phyloP scores from a whole-genome alignment of 1,139 yeast genomes.

The Pichia inconspicua region DNA sequence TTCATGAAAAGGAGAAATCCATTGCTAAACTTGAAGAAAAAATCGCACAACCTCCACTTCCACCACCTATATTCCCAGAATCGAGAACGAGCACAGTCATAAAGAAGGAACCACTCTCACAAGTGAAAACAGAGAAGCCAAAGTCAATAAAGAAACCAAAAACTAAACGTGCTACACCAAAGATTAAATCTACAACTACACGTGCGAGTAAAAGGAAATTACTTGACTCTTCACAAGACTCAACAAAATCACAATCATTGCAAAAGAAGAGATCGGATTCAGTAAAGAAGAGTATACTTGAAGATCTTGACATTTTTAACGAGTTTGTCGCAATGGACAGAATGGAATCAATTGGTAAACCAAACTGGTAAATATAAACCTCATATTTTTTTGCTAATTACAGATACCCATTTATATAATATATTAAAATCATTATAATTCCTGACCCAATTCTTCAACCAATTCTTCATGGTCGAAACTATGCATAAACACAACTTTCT shows the following conservation, averaged over 20 bases:
- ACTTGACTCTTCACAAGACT: constrained; percentile 5
- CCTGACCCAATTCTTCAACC: constrained; percentile 35
- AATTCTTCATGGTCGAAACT: constrained; percentile 54
- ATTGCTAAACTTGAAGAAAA: background rate
- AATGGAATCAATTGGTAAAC: constrained; percentile 8
- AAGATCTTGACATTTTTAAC: constrained; percentile 10
- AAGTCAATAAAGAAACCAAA: background rate
- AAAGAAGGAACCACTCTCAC: background rate
- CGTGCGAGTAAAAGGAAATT: constrained; percentile 5
- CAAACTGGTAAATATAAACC: constrained; percentile 2
- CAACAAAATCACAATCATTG: background rate
- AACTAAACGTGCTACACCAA: background rate
- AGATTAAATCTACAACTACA: background rate
- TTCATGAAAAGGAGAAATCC: background rate
- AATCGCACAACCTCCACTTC: background rate
- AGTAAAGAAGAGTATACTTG: constrained; percentile 2
- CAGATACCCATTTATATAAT: background rate
- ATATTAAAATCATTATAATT: constrained; percentile 13
- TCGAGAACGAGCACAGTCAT: constrained; percentile 1
- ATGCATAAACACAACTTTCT: constrained; percentile 69
- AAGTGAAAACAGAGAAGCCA: background rate
- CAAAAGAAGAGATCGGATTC: background rate
- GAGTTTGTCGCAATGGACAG: constrained; percentile 13
- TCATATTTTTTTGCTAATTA: background rate
- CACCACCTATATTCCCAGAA: background rate